Evolutionary conservation across 176 grass and related monocot species (phyloP).

Genomic region (Eleusine coracana): DNA sequence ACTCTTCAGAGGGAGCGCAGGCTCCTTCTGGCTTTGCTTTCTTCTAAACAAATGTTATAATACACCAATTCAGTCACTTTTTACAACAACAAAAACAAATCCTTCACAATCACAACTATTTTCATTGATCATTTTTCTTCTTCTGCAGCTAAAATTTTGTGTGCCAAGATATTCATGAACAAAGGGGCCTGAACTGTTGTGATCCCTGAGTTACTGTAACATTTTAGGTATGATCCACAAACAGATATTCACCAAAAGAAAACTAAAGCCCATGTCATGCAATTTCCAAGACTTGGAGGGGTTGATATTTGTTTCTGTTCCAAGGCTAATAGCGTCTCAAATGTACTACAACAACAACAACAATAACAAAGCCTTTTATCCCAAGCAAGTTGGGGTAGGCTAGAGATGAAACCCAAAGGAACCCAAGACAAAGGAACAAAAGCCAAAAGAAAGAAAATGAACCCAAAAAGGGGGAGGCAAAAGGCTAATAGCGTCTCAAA

Average conservation of each 20-base stretch:
- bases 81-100: neutral
- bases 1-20: neutral
- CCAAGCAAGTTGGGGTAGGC: no score
- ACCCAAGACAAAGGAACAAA: no score
- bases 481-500: slow-evolving; percentile 24
- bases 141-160: slow-evolving; percentile 1
- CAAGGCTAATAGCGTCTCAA: no score
- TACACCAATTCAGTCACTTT: neutral
- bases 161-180: slow-evolving; percentile 3
- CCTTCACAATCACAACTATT: slow-evolving; percentile 16
- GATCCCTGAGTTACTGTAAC: slow-evolving; percentile 1
- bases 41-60: neutral
- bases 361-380: no score
- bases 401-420: no score
- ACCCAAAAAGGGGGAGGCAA: no score
- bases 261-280: neutral
- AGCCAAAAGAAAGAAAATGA: no score
- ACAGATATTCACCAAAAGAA: slow-evolving; percentile 17
- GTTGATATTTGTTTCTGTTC: neutral
- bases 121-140: slow-evolving; percentile 1
- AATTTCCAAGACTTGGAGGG: neutral
- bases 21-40: neutral
- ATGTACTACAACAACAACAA: no score
- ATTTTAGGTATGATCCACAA: slow-evolving; percentile 1
- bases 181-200: neutral